A percentile compares a stretch with the other conserved stretches of the same genome.
These are phyloP conservation scores for Nepenthes gracilis DNA, from an alignment of 148 eudicot species.

Conservation along the genomic window DNA sequence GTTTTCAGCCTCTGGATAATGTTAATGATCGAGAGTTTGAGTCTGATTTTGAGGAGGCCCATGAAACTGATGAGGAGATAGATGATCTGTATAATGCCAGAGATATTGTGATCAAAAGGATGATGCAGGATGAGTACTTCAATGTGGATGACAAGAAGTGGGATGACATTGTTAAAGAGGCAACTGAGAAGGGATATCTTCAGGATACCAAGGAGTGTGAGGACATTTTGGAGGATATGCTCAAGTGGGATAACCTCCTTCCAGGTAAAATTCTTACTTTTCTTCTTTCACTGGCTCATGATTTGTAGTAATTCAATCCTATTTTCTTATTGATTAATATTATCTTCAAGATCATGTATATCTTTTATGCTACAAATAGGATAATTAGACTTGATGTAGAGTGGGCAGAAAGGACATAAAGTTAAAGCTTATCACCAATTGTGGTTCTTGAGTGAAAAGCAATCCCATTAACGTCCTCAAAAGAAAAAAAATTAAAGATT, in stretches of 20 bases:
- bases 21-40: constrained; percentile 45
- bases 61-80: constrained; percentile 62
- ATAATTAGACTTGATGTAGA: too few relatives aligned
- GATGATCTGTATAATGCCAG: constrained; percentile 44
- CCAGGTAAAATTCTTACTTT: constrained; percentile 44
- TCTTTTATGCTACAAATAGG: too few relatives aligned
- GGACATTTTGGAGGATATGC: constrained; percentile 82
- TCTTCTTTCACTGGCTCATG: not conserved
- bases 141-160: constrained; percentile 75
- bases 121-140: constrained; percentile 48
- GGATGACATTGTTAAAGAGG: constrained; percentile 57
- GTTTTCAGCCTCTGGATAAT: constrained; percentile 27
- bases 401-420: too few relatives aligned
- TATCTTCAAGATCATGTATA: too few relatives aligned
- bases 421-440: too few relatives aligned
- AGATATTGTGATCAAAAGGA: constrained; percentile 30
- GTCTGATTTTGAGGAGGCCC: constrained; percentile 47
- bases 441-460: too few relatives aligned
- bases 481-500: too few relatives aligned
- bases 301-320: not conserved
- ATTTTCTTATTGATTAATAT: too few relatives aligned
- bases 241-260: constrained; percentile 71
- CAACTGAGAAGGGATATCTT: constrained; percentile 31
- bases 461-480: too few relatives aligned
- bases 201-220: constrained; percentile 60